These are phyloP conservation scores for Capsicum baccatum DNA, from an alignment of 257 asterid species.

Conservation along the genomic window DNA sequence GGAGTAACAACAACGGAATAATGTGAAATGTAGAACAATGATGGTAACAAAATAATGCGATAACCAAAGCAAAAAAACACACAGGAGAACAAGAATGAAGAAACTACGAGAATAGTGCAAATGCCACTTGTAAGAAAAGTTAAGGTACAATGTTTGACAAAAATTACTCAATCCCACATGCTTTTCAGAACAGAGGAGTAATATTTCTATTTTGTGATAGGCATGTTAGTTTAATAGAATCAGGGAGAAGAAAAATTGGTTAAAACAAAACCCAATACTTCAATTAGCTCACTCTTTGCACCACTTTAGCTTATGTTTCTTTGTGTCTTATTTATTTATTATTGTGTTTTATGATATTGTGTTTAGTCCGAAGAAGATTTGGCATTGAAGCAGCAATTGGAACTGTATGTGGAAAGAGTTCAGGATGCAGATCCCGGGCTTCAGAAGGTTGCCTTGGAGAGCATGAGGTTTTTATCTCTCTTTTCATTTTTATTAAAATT, in stretches of 20 bases:
- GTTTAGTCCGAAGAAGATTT: constrained; percentile 89
- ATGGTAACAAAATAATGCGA: not conserved
- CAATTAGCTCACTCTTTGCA: not conserved
- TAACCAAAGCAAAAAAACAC: not conserved
- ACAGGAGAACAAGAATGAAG: not conserved
- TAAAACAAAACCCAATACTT: not conserved
- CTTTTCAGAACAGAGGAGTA: not conserved
- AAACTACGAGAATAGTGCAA: too few relatives aligned
- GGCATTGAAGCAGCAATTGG: constrained; percentile 89
- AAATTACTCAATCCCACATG: not conserved
- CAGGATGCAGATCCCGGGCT: constrained; percentile 85
- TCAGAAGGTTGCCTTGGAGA: constrained; percentile 85
- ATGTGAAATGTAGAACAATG: not conserved
- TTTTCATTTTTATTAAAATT: not conserved
- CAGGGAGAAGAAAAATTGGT: not conserved
- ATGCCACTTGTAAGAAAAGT: too few relatives aligned
- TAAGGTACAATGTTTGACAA: not conserved
- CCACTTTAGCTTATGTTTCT: not conserved
- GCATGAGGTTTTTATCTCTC: constrained; percentile 68
- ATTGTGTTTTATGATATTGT: constrained; percentile 26
- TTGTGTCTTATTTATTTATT: not conserved
- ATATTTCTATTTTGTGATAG: constrained; percentile 5
- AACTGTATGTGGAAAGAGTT: constrained; percentile 84
- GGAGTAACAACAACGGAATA: not conserved
- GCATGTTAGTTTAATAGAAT: not conserved